Base-by-base conservation (phyloP, 306 rosid genomes). In the Cicer judaicum region DNA sequence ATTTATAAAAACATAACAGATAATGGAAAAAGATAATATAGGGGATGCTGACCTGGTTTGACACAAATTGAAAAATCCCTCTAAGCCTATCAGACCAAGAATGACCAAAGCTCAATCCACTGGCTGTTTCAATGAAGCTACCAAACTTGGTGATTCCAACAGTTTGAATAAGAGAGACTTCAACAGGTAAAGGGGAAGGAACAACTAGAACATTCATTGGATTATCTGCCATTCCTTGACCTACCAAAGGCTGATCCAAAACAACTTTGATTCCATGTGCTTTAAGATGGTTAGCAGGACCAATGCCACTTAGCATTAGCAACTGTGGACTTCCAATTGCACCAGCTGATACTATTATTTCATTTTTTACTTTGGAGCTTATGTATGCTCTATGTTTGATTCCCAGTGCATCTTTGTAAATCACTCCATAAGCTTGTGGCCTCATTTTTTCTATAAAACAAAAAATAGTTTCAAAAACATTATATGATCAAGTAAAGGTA, bases 291-390 rank as follows among this genome's bases (percentile, higher is more conserved):
- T 48, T 65, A 10, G 85, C 85, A 0, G 92, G 91, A 34, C 98
- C 96, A 62, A 92, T 64, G 0, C 92, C 90, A 57, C 96, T 92
- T 67, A 90, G 57, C 92, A 92, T 89, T 73, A 90, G 43, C 42
- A 90, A 1, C 44, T 88, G 92, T 72, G 94, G 92, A 67, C 92
- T 92, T 11, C 92, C 96, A 78, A 92, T 75, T 18, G 94, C 98
- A 9, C 96, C 90, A 11, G 92, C 92, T 73, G 91, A 83, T 36
- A 90, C 16, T 1, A 92, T 86, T 12, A 92, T 78, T 86, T 88
- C 89, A 79, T 75, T 86, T 72, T 74, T 80, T 36, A 53, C 13
- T 10, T 73, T 54, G 18, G 7, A 52, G 5, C n/a, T 77, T 42
- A 87, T 50, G 76, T 21, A 59, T 52, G 96, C 91, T 76, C 10